A percentile compares a stretch with the other conserved stretches of the same genome.
phyloP scores from a whole-genome alignment of 495 filamentous ascomycete species.

The Penicillium antarcticum region DNA sequence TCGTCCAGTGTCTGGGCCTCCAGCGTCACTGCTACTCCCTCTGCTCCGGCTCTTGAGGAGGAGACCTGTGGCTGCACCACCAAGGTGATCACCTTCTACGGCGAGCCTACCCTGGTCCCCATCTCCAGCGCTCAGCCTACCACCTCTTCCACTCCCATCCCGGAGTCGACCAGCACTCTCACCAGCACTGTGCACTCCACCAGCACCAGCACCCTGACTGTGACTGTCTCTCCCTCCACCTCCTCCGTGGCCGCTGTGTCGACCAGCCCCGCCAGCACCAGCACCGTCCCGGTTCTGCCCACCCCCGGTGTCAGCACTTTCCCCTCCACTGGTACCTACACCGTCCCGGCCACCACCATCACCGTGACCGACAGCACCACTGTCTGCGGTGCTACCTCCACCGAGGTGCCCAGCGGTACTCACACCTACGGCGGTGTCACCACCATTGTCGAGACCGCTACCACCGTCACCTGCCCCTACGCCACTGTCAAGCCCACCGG shows the following conservation, averaged over 20 bases:
- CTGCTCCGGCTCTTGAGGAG: constrained; percentile 17
- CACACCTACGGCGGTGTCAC: constrained; percentile 76
- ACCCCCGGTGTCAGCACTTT: constrained; percentile 64
- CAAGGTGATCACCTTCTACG: constrained; percentile 58
- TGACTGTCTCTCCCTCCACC: constrained; percentile 23
- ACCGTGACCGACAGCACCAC: constrained; percentile 69
- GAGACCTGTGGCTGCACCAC: constrained; percentile 68
- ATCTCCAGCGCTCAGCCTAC: constrained; percentile 8
- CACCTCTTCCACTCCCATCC: constrained; percentile 9
- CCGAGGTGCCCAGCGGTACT: constrained; percentile 59
- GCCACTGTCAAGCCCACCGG: constrained; percentile 61
- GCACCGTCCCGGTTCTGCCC: constrained; percentile 43
- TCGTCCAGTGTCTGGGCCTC: constrained; percentile 5
- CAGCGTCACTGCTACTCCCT: constrained; percentile 30
- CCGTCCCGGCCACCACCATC: constrained; percentile 73
- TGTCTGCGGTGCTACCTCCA: constrained; percentile 62
- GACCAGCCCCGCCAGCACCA: constrained; percentile 13
- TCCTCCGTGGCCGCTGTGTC: constrained; percentile 33
- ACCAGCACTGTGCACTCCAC: constrained; percentile 39
- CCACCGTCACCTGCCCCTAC: constrained; percentile 71
- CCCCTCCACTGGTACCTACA: constrained; percentile 72
- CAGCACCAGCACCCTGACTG: constrained; percentile 40
- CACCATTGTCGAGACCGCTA: constrained; percentile 65
- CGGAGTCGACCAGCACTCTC: constrained; percentile 18
- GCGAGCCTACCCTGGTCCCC: constrained; percentile 50